Evolutionary conservation across 2,329 filamentous ascomycete genomes (phyloP).

Genomic region (Raffaelea arxii): DNA sequence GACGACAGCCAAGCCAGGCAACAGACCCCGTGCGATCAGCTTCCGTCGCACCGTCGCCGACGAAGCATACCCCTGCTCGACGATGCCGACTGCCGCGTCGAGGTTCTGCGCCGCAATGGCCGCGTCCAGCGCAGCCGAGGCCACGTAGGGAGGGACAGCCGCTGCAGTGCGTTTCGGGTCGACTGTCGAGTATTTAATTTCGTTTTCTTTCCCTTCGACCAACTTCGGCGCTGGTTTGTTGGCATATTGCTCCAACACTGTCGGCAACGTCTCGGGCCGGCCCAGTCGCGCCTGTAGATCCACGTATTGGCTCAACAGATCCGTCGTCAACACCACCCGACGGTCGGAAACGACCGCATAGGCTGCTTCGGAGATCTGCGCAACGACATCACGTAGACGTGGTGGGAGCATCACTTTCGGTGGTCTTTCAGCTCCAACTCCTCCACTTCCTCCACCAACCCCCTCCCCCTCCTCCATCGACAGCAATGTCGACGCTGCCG

Average conservation of each 20-base stretch:
- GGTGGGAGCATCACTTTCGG: neutral
- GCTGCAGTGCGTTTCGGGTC: too few relatives aligned
- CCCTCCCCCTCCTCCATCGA: constrained; percentile 22
- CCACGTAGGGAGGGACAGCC: constrained; percentile 62
- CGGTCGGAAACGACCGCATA: constrained; percentile 63
- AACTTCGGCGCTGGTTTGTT: constrained; percentile 65
- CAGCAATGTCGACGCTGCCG: constrained; percentile 45
- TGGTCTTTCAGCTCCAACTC: too few relatives aligned
- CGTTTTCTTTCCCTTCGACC: constrained; percentile 24
- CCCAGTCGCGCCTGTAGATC: constrained; percentile 64
- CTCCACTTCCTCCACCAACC: neutral
- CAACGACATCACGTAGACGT: constrained; percentile 31
- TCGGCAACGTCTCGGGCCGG: constrained; percentile 66
- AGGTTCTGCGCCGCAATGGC: constrained; percentile 75
- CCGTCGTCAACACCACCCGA: constrained; percentile 69
- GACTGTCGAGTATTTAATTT: constrained; percentile 49
- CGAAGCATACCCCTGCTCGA: constrained; percentile 59
- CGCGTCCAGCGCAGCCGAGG: constrained; percentile 63
- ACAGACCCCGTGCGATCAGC: constrained; percentile 51
- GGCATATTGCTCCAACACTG: constrained; percentile 73
- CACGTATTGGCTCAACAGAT: constrained; percentile 65
- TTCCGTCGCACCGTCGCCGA: constrained; percentile 59
- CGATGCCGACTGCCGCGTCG: constrained; percentile 63
- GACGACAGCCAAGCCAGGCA: constrained; percentile 47
- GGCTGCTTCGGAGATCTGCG: constrained; percentile 48